Evolutionary conservation across 2,329 filamentous ascomycete species (phyloP).

Genomic region (Aspergillus flavus): DNA sequence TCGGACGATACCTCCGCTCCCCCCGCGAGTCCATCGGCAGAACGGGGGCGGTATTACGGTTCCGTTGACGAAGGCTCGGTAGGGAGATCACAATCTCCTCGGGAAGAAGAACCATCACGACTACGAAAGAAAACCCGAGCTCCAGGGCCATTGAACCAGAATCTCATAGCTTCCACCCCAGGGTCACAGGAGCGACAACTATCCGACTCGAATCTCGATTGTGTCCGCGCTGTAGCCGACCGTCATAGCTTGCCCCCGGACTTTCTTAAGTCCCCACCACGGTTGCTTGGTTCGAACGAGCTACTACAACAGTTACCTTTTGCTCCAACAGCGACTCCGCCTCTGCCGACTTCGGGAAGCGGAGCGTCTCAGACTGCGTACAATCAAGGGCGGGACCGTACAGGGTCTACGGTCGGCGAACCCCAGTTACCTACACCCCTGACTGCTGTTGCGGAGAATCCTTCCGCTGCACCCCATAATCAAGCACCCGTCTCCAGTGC

Average conservation of each 20-base stretch:
- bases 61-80: conserved; percentile 7
- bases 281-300: conserved; percentile 27
- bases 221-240: conserved; percentile 15
- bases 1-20: conserved; percentile 2
- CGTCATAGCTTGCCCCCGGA: conserved; percentile 20
- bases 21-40: conserved; percentile 4
- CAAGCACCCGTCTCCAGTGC: conserved; percentile 13
- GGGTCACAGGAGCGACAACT: neutral
- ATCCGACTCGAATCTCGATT: conserved; percentile 13
- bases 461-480: conserved; percentile 16
- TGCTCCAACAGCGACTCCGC: conserved; percentile 22
- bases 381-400: conserved; percentile 19
- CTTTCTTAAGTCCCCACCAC: conserved; percentile 25
- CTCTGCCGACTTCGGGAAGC: conserved; percentile 24
- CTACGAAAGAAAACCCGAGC: neutral
- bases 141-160: neutral
- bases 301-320: conserved; percentile 8
- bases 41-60: conserved; percentile 8
- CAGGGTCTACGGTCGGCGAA: conserved; percentile 19
- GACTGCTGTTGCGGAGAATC: conserved; percentile 32
- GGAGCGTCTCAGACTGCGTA: conserved; percentile 25
- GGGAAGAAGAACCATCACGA: conserved; percentile 1
- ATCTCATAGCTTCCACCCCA: neutral
- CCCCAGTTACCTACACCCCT: conserved; percentile 29
- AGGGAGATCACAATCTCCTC: conserved; percentile 1